Conservation (phyloP, 208 protist species). For the Trypanosoma mega region DNA sequence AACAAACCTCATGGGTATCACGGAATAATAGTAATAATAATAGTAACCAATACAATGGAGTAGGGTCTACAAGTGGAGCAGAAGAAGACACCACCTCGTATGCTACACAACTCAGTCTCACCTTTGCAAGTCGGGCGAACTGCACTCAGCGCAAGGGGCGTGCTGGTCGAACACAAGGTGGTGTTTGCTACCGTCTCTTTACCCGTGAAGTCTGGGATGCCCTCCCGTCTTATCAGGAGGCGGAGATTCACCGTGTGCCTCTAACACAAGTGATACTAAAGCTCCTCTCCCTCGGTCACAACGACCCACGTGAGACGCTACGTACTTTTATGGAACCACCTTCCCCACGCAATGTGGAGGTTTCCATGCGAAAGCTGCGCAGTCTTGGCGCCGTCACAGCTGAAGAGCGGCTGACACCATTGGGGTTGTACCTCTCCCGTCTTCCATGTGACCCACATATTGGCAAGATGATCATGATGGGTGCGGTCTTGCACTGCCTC, state of each 20-base stretch:
- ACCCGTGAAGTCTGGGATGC: slow-evolving; percentile 63
- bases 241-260: slow-evolving; percentile 94
- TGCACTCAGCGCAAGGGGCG: slow-evolving; percentile 98
- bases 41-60: slow-evolving; percentile 54
- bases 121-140: slow-evolving; percentile 92
- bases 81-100: slow-evolving; percentile 25
- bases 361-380: slow-evolving; percentile 57
- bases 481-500: slow-evolving; percentile 89
- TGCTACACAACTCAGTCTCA: slow-evolving; percentile 69
- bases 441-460: slow-evolving; percentile 87
- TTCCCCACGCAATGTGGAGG: slow-evolving; percentile 48
- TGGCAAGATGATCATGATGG: slow-evolving; percentile 95
- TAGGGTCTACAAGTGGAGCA: slow-evolving; percentile 34
- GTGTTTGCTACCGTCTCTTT: slow-evolving; percentile 98
- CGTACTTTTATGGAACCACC: slow-evolving; percentile 80
- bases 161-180: slow-evolving; percentile 97
- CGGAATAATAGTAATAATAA: slow-evolving; percentile 7
- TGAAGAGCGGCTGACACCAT: slow-evolving; percentile 68
- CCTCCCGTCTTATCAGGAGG: slow-evolving; percentile 69
- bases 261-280: slow-evolving; percentile 93
- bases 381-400: slow-evolving; percentile 59
- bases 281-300: slow-evolving; percentile 69
- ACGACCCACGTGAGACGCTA: slow-evolving; percentile 64
- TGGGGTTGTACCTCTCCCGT: slow-evolving; percentile 81
- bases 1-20: slow-evolving; percentile 78